A percentile compares a stretch with the other conserved stretches of the same genome.
Evolutionary conservation across 352 stramenopile species (phyloP).

Genomic region (Pythium guiyangense): DNA sequence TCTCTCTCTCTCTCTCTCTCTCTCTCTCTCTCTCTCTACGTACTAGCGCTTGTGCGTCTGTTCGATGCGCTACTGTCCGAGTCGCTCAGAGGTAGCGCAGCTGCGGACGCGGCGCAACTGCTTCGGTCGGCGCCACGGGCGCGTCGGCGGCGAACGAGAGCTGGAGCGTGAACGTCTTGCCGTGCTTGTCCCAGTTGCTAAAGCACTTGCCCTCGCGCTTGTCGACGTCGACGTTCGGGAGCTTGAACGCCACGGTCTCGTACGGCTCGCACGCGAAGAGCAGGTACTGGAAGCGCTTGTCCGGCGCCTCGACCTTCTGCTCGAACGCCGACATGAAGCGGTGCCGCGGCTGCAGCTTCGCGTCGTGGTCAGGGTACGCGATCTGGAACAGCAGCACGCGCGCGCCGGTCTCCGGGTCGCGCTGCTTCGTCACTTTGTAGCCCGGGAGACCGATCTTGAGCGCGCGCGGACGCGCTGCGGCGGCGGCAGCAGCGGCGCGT

Average conservation of each 20-base stretch:
- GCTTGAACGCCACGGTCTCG: conserved; percentile 99
- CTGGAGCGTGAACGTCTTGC: conserved; percentile 95
- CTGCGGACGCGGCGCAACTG: conserved; percentile 35
- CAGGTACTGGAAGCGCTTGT: conserved; percentile 96
- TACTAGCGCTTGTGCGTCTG: too few species aligned
- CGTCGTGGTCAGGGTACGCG: conserved; percentile 95
- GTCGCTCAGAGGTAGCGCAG: conserved; percentile 29
- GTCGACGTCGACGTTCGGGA: conserved; percentile 96
- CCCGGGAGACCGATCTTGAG: conserved; percentile 96
- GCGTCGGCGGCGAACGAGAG: conserved; percentile 48
- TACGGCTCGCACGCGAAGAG: conserved; percentile 99
- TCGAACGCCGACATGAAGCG: conserved; percentile 99
- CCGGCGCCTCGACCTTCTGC: conserved; percentile 96
- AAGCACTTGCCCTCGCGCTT: conserved; percentile 95
- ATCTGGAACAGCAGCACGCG: conserved; percentile 93
- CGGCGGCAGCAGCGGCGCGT: conserved; percentile 30
- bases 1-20: too few species aligned
- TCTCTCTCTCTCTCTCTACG: too few species aligned
- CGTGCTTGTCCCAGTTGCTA: conserved; percentile 96
- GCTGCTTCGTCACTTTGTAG: conserved; percentile 97
- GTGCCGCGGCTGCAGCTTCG: conserved; percentile 93
- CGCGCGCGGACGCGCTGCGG: conserved; percentile 54
- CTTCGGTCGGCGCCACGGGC: background rate
- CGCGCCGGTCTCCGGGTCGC: conserved; percentile 78
- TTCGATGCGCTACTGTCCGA: too few species aligned